These are phyloP conservation scores for Auriscalpium orientale DNA, from an alignment of 768 basidiomycete species.

Conservation along the genomic window DNA sequence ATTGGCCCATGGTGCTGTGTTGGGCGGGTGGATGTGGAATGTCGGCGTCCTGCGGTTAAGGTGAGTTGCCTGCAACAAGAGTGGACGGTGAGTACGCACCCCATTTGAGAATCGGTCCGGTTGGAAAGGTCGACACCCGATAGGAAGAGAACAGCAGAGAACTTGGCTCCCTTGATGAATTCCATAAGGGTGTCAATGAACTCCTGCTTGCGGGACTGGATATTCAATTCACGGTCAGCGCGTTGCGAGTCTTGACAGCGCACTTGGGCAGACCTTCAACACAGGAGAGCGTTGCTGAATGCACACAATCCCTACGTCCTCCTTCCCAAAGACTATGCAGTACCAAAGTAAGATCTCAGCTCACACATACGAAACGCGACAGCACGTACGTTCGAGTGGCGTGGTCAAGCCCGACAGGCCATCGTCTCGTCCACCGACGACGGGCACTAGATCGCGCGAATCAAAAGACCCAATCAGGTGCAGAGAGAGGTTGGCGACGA, in stretches of 20 bases:
- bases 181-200: conserved; percentile 51
- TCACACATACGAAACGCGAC: conserved; percentile 5
- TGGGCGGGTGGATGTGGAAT: conserved; percentile 43
- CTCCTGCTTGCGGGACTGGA: conserved; percentile 58
- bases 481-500: conserved; percentile 61
- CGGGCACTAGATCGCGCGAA: conserved; percentile 54
- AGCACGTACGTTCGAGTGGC: conserved; percentile 60
- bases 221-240: neutral
- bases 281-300: conserved; percentile 78
- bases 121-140: conserved; percentile 71
- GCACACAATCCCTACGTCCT: conserved; percentile 42
- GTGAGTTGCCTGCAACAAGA: neutral
- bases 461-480: conserved; percentile 57
- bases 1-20: conserved; percentile 35
- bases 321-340: conserved; percentile 54
- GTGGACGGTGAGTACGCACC: conserved; percentile 34
- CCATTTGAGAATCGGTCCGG: conserved; percentile 71
- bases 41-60: conserved; percentile 48
- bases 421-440: conserved; percentile 66
- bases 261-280: conserved; percentile 48
- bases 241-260: neutral
- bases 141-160: conserved; percentile 52
- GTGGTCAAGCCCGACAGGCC: conserved; percentile 56
- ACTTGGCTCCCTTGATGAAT: conserved; percentile 45
- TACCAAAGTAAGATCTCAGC: neutral